Evolutionary conservation across 2,329 filamentous ascomycete genomes (phyloP).

Genomic region (Claviceps sorghi): DNA sequence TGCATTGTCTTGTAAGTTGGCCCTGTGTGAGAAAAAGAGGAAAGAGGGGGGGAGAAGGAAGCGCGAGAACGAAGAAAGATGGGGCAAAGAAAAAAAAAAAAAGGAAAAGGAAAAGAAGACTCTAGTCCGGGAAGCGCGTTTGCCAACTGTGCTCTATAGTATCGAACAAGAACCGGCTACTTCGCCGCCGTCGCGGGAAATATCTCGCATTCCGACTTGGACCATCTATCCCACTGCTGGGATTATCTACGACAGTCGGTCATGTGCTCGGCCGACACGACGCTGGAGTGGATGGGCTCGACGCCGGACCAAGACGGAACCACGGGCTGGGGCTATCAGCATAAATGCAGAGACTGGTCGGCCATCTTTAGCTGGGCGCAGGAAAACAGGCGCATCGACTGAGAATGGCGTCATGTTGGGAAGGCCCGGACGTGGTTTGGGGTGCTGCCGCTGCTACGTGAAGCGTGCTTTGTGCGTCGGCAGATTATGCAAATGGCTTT

Average conservation of each 20-base stretch:
- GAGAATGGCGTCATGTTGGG: slow-evolving; percentile 9
- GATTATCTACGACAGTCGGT: not conserved
- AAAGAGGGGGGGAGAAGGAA: no score
- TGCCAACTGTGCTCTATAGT: not conserved
- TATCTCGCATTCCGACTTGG: not conserved
- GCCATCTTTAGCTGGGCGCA: not conserved
- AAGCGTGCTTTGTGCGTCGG: not conserved
- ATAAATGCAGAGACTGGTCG: not conserved
- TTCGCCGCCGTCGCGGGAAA: not conserved
- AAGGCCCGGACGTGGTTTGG: not conserved
- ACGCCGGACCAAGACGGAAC: not conserved
- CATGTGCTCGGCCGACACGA: slow-evolving; percentile 1
- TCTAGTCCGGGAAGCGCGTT: not conserved
- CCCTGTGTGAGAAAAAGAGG: no score
- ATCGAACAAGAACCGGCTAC: not conserved
- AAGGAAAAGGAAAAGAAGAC: not conserved
- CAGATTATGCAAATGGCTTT: no score
- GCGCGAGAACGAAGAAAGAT: no score
- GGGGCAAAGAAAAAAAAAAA: not conserved
- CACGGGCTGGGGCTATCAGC: slow-evolving; percentile 1
- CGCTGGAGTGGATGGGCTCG: not conserved
- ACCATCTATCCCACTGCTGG: slow-evolving; percentile 1
- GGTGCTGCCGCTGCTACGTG: not conserved
- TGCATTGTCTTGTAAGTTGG: slow-evolving; percentile 1
- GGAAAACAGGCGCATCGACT: slow-evolving; percentile 8